Evolutionary conservation across 768 basidiomycete genomes (phyloP), one percentile per base, ranked within the genome.

Genomic region (Tubosaeta brunneosetosa): DNA sequence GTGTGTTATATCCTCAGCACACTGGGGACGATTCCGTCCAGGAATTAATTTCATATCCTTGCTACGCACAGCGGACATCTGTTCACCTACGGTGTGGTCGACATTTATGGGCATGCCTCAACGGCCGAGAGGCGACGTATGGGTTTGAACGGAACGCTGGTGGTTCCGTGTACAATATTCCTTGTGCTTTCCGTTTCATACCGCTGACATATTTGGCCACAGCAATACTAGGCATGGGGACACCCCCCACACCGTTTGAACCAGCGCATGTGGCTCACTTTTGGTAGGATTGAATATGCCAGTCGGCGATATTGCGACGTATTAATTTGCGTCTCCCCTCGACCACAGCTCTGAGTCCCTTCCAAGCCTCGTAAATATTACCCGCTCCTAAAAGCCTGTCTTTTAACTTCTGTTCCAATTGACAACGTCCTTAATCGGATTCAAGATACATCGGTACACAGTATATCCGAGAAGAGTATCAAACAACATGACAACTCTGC

Each of bases 181-280:
- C 38, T 65, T 67, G 52, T 67, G 66, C 38, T 50, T 63, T 19
- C 66, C 66, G 25, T 55, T 26, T 40, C 66, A 32, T 59, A 52
- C 25, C 57, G 61, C 55, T 67, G 66, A 53, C 66, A 69, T 34
- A 49, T 47, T 25, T 44, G 58, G 46, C 56, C 58, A 27, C 67
- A 69, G 17, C 67, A 69, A 37, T 58, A n/a, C n/a, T n/a, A 69
- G 29, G 65, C 54, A n/a, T 65, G 66, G 25, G 60, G 55, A 47
- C 63, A 69, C 4, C 67, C 65, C 16, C 34, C 57, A 22, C 67
- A 67, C 0, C 65, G 61, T 47, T 56, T 66, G 27, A 67, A 59
- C n/a, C 45, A 53, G n/a, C 56, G 44, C 14, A 64, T 36, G 9
- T 34, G 26, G 7, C 32, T 47, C 13, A 55, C 37, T 67, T 67